Evolutionary conservation across 768 basidiomycete species (phyloP).

Genomic region (Udeniomyces megalosporus): DNA sequence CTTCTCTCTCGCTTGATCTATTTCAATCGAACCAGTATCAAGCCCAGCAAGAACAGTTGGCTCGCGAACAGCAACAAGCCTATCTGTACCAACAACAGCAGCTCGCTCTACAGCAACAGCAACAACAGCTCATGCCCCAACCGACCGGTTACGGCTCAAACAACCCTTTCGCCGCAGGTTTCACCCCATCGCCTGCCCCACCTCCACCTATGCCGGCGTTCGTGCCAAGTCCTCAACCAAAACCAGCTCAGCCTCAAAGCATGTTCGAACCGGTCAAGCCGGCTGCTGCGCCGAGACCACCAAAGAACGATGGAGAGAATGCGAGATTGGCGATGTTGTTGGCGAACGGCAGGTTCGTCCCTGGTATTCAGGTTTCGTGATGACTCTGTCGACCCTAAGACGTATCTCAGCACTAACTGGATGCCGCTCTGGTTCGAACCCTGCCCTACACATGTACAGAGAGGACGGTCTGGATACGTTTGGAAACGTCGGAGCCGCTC

Average conservation of each 20-base stretch:
- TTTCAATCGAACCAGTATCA: conserved; percentile 2
- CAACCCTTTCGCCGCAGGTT: conserved; percentile 69
- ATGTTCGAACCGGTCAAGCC: conserved; percentile 22
- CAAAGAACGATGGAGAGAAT: conserved; percentile 48
- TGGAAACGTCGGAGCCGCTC: conserved; percentile 65
- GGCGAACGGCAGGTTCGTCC: conserved; percentile 41
- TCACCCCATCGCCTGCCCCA: conserved; percentile 19
- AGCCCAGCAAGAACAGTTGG: conserved; percentile 14
- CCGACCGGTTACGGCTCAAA: conserved; percentile 49
- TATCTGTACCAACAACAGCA: conserved; percentile 22
- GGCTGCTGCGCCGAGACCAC: conserved; percentile 23
- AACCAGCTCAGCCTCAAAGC: conserved; percentile 22
- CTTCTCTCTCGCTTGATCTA: background rate
- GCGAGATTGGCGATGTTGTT: conserved; percentile 61
- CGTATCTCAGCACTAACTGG: no score
- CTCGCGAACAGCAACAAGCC: conserved; percentile 14
- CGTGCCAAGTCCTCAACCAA: conserved; percentile 38
- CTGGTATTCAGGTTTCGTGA: background rate
- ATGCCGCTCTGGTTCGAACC: no score
- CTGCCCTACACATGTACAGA: conserved; percentile 25
- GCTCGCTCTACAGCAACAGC: conserved; percentile 32
- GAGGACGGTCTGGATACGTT: conserved; percentile 94
- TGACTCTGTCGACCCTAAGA: no score
- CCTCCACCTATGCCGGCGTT: conserved; percentile 16
- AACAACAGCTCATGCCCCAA: conserved; percentile 35